Percentiles rank a stretch among this genome's conserved stretches.
Evolutionary conservation across 345 rosid species (phyloP).

Genomic region (Syzygium aqueum): DNA sequence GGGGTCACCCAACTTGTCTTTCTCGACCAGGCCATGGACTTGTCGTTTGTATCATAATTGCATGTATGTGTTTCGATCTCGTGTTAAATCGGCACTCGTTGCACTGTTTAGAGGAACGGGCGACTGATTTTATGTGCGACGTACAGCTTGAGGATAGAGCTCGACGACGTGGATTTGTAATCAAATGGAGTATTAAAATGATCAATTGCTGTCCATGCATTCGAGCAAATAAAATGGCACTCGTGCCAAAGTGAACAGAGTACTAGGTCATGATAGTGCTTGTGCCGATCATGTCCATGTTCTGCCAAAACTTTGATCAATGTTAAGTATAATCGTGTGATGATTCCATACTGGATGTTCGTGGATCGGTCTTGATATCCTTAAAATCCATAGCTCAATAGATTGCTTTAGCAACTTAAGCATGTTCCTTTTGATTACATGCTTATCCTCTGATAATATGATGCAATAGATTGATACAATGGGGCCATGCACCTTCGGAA

Average conservation of each 20-base stretch:
- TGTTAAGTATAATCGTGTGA: rapidly evolving
- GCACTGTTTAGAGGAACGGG: rapidly evolving
- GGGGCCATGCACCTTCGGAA: rapidly evolving
- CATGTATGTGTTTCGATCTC: not conserved
- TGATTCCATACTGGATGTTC: not conserved
- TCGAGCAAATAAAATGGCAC: not conserved
- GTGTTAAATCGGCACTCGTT: rapidly evolving
- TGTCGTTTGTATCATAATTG: not conserved
- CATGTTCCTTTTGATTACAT: not conserved
- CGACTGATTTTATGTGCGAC: not conserved
- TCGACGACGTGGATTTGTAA: rapidly evolving
- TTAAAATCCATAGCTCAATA: not conserved
- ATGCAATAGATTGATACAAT: not conserved
- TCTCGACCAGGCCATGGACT: not conserved
- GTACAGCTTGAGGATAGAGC: not conserved
- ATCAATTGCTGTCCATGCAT: not conserved
- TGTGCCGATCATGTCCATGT: not conserved
- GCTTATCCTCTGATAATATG: not conserved
- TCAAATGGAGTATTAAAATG: rapidly evolving
- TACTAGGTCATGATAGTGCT: not conserved
- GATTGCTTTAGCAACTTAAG: not conserved
- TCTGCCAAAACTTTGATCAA: not conserved
- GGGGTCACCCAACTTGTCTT: not conserved
- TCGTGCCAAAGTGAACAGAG: not conserved
- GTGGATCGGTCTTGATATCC: not conserved